Percentiles rank a stretch among this genome's conserved stretches.
Evolutionary conservation across 192 early-diverging fungal species (phyloP).

Genomic region (Entomortierella parvispora): DNA sequence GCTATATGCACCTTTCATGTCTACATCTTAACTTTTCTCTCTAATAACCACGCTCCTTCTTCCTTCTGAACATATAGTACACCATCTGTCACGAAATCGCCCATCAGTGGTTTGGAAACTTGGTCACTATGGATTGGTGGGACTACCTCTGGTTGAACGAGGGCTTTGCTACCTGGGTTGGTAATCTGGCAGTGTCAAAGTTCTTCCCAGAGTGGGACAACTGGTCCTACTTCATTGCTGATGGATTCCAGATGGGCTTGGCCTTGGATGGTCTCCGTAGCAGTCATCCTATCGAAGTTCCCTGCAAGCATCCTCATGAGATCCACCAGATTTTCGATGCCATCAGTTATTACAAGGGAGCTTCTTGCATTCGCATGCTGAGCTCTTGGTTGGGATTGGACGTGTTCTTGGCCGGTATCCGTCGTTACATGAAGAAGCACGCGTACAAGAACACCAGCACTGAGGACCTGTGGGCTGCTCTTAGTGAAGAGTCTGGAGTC

Average conservation of each 20-base stretch:
- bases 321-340: conserved; percentile 97
- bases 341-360: conserved; percentile 92
- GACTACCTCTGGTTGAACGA: conserved; percentile 96
- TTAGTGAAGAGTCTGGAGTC: conserved; percentile 80
- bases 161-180: conserved; percentile 97
- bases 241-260: conserved; percentile 81
- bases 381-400: conserved; percentile 77
- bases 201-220: conserved; percentile 95
- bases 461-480: conserved; percentile 87
- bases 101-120: conserved; percentile 94
- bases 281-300: conserved; percentile 94
- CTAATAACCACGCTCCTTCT: background rate
- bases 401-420: conserved; percentile 75
- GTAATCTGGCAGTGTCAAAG: conserved; percentile 86
- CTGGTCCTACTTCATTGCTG: conserved; percentile 88
- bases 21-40: background rate
- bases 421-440: conserved; percentile 84
- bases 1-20: background rate
- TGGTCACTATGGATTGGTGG: conserved; percentile 99
- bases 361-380: conserved; percentile 94
- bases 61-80: conserved; percentile 50
- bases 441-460: conserved; percentile 88
- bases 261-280: conserved; percentile 84
- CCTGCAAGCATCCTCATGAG: conserved; percentile 83
- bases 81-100: conserved; percentile 92